Evolutionary conservation across 192 early-diverging fungal species (phyloP).

Genomic region (Coemansia brasiliensis): DNA sequence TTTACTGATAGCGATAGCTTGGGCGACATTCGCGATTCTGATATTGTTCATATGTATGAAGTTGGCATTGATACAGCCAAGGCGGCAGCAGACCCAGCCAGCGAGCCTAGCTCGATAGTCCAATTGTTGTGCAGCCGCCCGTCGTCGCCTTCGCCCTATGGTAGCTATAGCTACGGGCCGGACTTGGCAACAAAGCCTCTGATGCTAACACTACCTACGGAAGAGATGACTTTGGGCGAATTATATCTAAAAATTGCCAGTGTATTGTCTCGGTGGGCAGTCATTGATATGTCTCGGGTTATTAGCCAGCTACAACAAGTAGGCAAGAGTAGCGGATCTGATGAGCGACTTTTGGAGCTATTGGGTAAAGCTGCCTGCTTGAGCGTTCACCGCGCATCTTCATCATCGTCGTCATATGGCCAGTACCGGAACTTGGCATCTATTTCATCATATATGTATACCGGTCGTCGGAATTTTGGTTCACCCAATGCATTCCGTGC

Average conservation of each 20-base stretch:
- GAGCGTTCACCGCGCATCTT: conserved; percentile 32
- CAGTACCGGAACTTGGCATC: conserved; percentile 37
- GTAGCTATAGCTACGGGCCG: conserved; percentile 21
- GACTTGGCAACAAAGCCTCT: conserved; percentile 41
- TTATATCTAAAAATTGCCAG: conserved; percentile 33
- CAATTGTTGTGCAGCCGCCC: conserved; percentile 36
- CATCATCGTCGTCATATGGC: not conserved
- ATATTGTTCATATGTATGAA: conserved; percentile 44
- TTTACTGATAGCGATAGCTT: conserved; percentile 28
- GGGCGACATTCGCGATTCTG: conserved; percentile 22
- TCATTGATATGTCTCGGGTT: conserved; percentile 30
- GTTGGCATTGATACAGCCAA: conserved; percentile 14
- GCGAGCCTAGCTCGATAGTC: conserved; percentile 10
- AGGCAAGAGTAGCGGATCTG: conserved; percentile 4
- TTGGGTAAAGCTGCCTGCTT: conserved; percentile 26
- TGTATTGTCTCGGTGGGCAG: conserved; percentile 35
- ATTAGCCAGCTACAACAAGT: conserved; percentile 17
- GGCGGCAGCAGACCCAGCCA: conserved; percentile 19
- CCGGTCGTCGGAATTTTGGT: conserved; percentile 15
- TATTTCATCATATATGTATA: conserved; percentile 33
- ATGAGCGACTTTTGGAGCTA: conserved; percentile 32
- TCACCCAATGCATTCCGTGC: conserved; percentile 31
- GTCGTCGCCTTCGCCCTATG: conserved; percentile 12
- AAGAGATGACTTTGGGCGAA: conserved; percentile 27
- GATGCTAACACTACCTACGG: conserved; percentile 24